Base-by-base conservation (phyloP, 108 stramenopile genomes). In the Nitzschia sp. region DNA sequence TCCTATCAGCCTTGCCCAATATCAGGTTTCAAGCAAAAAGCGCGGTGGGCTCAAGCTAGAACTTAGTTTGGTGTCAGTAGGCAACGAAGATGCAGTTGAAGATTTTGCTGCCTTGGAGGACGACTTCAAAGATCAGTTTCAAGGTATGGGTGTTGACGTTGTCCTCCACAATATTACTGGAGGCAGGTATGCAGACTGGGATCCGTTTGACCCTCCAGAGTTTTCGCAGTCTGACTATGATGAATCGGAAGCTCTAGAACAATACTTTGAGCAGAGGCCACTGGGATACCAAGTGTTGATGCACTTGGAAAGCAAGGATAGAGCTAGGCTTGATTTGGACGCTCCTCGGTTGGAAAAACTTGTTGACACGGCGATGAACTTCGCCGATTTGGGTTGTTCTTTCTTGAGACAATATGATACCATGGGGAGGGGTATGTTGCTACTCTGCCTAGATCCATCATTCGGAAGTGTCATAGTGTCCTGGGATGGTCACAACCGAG, bases 221-320 rank as follows among this genome's bases (percentile, higher is more conserved):
- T 75, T 63, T 56, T 26, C 17, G 9, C 73, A 75, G 15, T 48
- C 46, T 2, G 66, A 67, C 14, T 75, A 75, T 48, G 52, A 60
- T 42, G 51, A 43, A 14, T 12, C 41, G 34, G 66, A 58, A 17
- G 75, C 84, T 24, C 51, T 81, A 34, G 68, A 82, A 39, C 90
- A 92, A 53, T 92, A 80, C 67, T 55, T 75, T 19, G 50, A 72
- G 34, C 90, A 92, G 66, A 71, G 85, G 22, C 79, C 90, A 10
- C 50, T 87, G 22, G 90, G 83, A 15, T 78, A 72, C 43, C 84
- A 92, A 59, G 77, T 66, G 20, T 63, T 92, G 10, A 75, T 78
- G 21, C 90, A 92, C 43, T 67, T 73, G 25, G 24, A 37, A 46
- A 26, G 62, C 12, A 15, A 25, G n/a, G 53, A 57, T 12, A 37